Evolutionary conservation across 2,329 filamentous ascomycete species (phyloP), one percentile per base, ranked within the genome.

Genomic region (Mollisia scopiformis): DNA sequence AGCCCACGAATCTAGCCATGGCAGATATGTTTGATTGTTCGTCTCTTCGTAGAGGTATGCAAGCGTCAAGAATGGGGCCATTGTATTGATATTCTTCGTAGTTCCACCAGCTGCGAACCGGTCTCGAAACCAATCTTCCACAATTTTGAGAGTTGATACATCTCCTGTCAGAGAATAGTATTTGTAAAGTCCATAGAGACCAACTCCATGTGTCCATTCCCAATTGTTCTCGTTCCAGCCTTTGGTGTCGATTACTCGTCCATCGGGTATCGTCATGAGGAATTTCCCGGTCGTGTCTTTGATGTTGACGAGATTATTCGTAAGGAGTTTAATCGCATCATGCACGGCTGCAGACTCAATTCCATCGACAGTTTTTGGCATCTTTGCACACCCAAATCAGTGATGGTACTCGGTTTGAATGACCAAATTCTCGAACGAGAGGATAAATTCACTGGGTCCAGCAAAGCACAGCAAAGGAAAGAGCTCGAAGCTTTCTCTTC

Each of bases 1-100:
- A 4, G 86, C 91, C 91, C 91, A 94, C 50, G 83, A 81, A 69
- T 94, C 91, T 6, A 94, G 79, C 90, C 90, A 93, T 0, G 90
- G 88, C 7, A 90, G 77, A 71, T 92, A 93, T 0, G 83, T 86
- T 64, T 82, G 79, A 69, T 92, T 88, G 8, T 82, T 77, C 0
- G 88, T 91, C 73, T 88, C 85, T 75, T 93, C 90, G 70, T 93
- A 93, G n/a, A 93, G 80, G 71, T 87, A 87, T 0, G 90, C 90
- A 0, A 93, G 81, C 0, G 90, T 91, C 21, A 93, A 77, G 74
- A 93, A 91, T 0, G 87, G 87, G 13, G 88, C 87, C 89, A 93
- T 92, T 16, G 91, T 93, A 78, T 92, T 93, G 81, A 92, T 92
- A 74, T 93, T 93, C 74, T 93, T 93, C 39, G 89, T 92, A 3